Conservation (phyloP, 345 rosid species). For the Salix dunnii region DNA sequence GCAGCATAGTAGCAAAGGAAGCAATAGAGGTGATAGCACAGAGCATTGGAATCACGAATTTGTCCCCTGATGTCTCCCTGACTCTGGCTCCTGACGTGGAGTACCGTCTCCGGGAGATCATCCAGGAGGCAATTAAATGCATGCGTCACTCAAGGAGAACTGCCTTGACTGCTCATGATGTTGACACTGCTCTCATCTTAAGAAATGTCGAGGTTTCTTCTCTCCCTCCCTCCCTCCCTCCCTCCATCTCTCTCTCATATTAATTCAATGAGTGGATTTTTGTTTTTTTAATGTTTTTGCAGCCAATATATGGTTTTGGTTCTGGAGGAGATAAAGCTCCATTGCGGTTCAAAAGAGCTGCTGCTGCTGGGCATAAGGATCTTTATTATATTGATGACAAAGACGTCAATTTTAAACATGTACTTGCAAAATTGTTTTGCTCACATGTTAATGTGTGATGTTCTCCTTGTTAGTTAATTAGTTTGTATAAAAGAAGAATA, state of each 20-base stretch:
- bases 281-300: background rate
- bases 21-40: conserved; percentile 83
- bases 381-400: conserved; percentile 71
- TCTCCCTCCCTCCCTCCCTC: background rate
- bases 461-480: background rate
- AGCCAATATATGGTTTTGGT: conserved; percentile 71
- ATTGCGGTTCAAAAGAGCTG: conserved; percentile 58
- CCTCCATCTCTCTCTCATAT: too few species aligned
- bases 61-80: conserved; percentile 61
- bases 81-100: conserved; percentile 81
- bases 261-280: background rate
- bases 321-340: conserved; percentile 37
- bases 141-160: conserved; percentile 86
- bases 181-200: conserved; percentile 68
- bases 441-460: background rate
- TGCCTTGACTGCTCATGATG: conserved; percentile 58
- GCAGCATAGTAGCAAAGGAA: conserved; percentile 57
- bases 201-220: conserved; percentile 68
- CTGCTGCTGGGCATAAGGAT: conserved; percentile 54
- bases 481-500: background rate
- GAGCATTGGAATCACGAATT: conserved; percentile 69
- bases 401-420: conserved; percentile 70
- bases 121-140: conserved; percentile 95
- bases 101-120: conserved; percentile 74
- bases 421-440: conserved; percentile 17